Conservation (phyloP, 129 eudicot species). For the Flaveria sonorensis region DNA sequence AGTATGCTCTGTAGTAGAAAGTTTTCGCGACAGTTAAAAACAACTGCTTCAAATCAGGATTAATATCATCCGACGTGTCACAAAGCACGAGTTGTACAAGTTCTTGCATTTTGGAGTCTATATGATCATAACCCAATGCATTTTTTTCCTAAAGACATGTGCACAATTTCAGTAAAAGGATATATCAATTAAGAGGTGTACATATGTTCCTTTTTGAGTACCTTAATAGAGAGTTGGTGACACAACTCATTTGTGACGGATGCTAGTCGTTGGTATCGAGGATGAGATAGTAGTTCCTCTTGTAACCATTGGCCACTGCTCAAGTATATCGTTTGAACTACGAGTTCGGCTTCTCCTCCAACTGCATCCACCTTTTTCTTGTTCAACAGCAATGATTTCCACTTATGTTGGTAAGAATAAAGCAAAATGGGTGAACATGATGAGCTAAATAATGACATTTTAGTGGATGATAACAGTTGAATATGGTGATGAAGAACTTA, state of each 20-base stretch:
- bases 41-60: conserved; percentile 7
- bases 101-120: conserved; percentile 13
- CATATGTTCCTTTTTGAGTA: background rate
- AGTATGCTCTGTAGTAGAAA: background rate
- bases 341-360: conserved; percentile 8
- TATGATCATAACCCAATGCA: background rate
- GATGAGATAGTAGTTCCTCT: conserved; percentile 7
- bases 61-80: background rate
- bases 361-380: background rate
- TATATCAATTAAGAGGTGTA: background rate
- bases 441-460: background rate
- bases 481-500: background rate
- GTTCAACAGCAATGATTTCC: conserved; percentile 8
- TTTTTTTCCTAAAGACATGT: background rate
- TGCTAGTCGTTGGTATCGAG: conserved; percentile 2
- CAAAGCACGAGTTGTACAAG: conserved; percentile 11
- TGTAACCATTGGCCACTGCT: background rate
- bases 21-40: conserved; percentile 13
- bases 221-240: conserved; percentile 9
- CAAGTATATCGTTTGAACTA: conserved; percentile 15
- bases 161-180: background rate
- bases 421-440: background rate
- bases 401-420: background rate
- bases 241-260: background rate
- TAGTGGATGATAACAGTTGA: background rate